Evolutionary conservation across 768 basidiomycete species (phyloP).

Genomic region (Ramaria sp.): DNA sequence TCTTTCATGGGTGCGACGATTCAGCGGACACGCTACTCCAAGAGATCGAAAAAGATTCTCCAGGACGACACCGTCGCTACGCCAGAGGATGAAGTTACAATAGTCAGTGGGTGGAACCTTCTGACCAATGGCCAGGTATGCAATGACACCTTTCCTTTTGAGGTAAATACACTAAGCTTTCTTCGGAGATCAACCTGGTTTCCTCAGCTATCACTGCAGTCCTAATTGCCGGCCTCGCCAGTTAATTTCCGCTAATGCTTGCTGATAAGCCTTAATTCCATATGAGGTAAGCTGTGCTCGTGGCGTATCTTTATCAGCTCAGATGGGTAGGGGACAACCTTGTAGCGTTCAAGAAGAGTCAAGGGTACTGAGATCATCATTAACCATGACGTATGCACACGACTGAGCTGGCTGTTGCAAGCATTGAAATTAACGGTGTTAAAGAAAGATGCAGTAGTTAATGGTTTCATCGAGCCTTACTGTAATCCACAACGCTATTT

Average conservation of each 20-base stretch:
- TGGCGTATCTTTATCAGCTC: no score
- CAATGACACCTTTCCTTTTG: background rate
- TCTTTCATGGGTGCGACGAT: constrained; percentile 81
- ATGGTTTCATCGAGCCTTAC: no score
- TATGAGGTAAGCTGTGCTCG: no score
- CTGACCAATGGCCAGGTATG: constrained; percentile 79
- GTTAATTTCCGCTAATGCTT: background rate
- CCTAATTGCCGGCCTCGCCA: constrained; percentile 20
- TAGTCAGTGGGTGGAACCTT: constrained; percentile 52
- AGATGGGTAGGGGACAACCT: no score
- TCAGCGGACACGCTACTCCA: constrained; percentile 69
- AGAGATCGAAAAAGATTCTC: constrained; percentile 47
- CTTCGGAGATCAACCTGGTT: constrained; percentile 31
- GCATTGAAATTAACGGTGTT: no score
- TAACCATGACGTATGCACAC: no score
- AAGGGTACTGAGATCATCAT: no score
- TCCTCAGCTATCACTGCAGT: constrained; percentile 30
- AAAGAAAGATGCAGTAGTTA: no score
- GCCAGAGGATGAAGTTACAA: constrained; percentile 37
- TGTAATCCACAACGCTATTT: no score
- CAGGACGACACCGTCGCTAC: constrained; percentile 35
- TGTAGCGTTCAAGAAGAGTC: no score
- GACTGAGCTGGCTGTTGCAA: no score
- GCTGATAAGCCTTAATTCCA: no score
- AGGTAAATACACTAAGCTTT: background rate